Percentiles rank a stretch among this genome's conserved stretches.
Evolutionary conservation across 805 yeast genomes (phyloP).

Genomic region (Isabelozyma rhagii): DNA sequence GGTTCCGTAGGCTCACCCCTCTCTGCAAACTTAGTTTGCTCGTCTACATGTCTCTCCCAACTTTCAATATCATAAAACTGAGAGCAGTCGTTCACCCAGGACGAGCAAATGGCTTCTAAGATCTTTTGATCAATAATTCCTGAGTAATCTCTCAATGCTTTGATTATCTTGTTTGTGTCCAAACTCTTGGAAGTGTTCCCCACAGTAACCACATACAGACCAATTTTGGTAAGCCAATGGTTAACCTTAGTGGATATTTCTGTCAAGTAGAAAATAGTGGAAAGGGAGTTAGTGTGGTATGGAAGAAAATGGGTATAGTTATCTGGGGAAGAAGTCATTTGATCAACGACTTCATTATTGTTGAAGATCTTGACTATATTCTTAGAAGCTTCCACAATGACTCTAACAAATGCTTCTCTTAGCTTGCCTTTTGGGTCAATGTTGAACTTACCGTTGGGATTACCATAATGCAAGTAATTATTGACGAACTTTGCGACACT

Average conservation of each 20-base stretch:
- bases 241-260: conserved; percentile 25
- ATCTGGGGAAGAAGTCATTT: conserved; percentile 33
- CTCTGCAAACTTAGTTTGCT: conserved; percentile 2
- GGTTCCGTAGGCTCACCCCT: conserved; percentile 12
- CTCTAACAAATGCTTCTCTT: conserved; percentile 19
- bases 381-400: conserved; percentile 22
- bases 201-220: conserved; percentile 25
- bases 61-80: conserved; percentile 43
- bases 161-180: conserved; percentile 37
- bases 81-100: conserved; percentile 44
- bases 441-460: conserved; percentile 14
- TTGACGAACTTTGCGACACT: conserved; percentile 32
- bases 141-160: conserved; percentile 30
- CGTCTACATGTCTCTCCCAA: conserved; percentile 30
- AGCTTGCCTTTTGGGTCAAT: conserved; percentile 30
- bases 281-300: conserved; percentile 37
- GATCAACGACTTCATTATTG: conserved; percentile 21
- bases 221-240: conserved; percentile 26
- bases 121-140: conserved; percentile 33
- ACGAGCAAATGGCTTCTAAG: conserved; percentile 39
- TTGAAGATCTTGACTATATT: conserved; percentile 28
- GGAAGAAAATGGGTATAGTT: conserved; percentile 37
- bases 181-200: conserved; percentile 30
- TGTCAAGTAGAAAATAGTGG: conserved; percentile 34
- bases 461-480: conserved; percentile 34